Conservation (phyloP, 805 yeast genomes). For the Candida xiaguanensis region DNA sequence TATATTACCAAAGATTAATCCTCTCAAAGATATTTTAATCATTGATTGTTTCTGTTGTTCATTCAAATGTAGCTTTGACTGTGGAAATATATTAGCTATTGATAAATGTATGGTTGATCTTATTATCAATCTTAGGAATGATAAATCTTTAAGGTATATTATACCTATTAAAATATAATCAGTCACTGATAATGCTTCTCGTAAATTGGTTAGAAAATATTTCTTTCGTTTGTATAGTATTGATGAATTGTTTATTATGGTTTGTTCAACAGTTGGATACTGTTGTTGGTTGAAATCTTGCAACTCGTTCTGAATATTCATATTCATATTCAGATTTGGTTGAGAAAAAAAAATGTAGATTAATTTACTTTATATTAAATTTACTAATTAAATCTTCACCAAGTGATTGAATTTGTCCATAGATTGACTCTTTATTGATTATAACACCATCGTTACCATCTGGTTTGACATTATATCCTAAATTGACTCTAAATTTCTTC, state of each 20-base stretch:
- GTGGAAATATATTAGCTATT: constrained; percentile 27
- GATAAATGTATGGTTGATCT: constrained; percentile 26
- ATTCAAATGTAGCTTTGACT: constrained; percentile 12
- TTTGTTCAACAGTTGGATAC: constrained; percentile 37
- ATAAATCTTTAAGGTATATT: constrained; percentile 40
- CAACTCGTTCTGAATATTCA: constrained; percentile 10
- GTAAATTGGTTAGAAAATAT: constrained; percentile 34
- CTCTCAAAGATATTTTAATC: constrained; percentile 23
- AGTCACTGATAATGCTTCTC: constrained; percentile 27
- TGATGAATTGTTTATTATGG: constrained; percentile 36
- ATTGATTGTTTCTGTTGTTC: constrained; percentile 27
- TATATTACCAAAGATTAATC: constrained; percentile 20
- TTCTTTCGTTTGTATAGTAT: constrained; percentile 41
- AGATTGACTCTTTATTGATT: constrained; percentile 68
- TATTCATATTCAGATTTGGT: neutral
- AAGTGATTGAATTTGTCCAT: constrained; percentile 63
- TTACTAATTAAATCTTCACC: constrained; percentile 60
- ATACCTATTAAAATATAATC: constrained; percentile 36
- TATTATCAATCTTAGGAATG: constrained; percentile 26
- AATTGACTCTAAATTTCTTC: constrained; percentile 73
- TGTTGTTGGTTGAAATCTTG: constrained; percentile 25
- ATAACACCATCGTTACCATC: constrained; percentile 50
- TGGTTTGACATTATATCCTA: constrained; percentile 73
- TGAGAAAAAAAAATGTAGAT: neutral
- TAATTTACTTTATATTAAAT: constrained; percentile 25